Evolutionary conservation across 192 early-diverging fungal species (phyloP), one percentile per base, ranked within the genome.

Genomic region (Coemansia sp.): DNA sequence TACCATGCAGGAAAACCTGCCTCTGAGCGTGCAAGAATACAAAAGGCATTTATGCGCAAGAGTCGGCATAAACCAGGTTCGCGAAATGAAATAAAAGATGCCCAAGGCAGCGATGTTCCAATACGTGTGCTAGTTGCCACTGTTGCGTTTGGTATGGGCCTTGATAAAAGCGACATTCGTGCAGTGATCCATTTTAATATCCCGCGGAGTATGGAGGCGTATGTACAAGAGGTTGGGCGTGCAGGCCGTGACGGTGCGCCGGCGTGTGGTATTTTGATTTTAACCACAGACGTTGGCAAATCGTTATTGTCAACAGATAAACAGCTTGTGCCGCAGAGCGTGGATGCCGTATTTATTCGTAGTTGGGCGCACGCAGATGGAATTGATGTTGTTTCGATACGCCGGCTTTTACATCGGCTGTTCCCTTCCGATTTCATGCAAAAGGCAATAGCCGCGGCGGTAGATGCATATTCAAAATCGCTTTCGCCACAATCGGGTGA

Each of bases 1-100:
- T 95, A 95, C 52, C 93, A 95, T 71, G 89, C 91, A 1, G 89
- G 87, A 21, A 89, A 89, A 68, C 69, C 86, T 0, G 58, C 81
- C 1, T 60, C 73, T 2, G 87, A 90, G 37, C 85, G 92, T 10
- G 66, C 84, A 7, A 58, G 81, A 13, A 82, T 91, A 2, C 93
- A 94, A 79, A 43, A 72, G 0, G 79, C 84, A 12, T 94, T 93
- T 69, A 86, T 91, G 86, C 61, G 61, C 39, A 64, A 31, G 79
- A 57, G 25, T n/a, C 31, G 9, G 30, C 77, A 25, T 56, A 67
- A 18, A 55, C n/a, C 61, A 51, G 16, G 33, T 16, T 16, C 39
- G 4, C 35, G 35, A 37, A 37, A 12, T 12, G 35, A 37, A 7
- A 21, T 23, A 42, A 29, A n/a, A 18, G 35, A 48, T 43, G 56